Evolutionary conservation across 495 filamentous ascomycete species (phyloP).

Genomic region (Trichoderma gamsii): DNA sequence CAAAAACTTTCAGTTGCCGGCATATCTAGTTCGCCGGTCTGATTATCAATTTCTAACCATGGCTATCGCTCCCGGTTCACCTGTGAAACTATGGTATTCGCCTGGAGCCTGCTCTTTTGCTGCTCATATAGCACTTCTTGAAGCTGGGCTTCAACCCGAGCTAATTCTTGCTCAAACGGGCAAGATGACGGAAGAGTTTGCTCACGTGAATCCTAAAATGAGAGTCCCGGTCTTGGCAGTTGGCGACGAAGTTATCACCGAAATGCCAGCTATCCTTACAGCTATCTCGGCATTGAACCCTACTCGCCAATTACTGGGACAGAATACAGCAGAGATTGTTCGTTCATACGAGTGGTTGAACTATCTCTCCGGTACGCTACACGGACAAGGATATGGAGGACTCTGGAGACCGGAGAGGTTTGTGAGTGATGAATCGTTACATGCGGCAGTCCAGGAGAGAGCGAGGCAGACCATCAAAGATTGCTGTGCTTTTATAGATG

Average conservation of each 20-base stretch:
- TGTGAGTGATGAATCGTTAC: background rate
- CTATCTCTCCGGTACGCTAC: constrained; percentile 7
- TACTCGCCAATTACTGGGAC: background rate
- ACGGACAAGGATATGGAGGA: background rate
- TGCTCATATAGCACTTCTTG: background rate
- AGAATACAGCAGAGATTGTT: background rate
- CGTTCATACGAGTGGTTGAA: constrained; percentile 2
- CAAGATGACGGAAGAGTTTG: background rate
- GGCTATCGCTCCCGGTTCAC: background rate
- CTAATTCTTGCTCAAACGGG: background rate
- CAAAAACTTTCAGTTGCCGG: background rate
- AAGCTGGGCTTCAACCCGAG: constrained; percentile 1
- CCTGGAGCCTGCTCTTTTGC: constrained; percentile 5
- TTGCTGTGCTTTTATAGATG: background rate
- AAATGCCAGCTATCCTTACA: constrained; percentile 3
- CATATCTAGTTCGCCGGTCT: background rate
- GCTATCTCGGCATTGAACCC: background rate
- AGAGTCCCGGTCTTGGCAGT: background rate
- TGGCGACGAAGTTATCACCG: background rate
- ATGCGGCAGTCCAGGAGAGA: background rate
- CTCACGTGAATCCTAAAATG: background rate
- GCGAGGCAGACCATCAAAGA: background rate
- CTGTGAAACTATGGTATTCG: constrained; percentile 6
- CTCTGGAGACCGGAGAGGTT: background rate
- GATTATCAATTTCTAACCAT: background rate